These are phyloP conservation scores for Kandelia obovata DNA, from an alignment of 345 rosid genomes.

Conservation along the genomic window DNA sequence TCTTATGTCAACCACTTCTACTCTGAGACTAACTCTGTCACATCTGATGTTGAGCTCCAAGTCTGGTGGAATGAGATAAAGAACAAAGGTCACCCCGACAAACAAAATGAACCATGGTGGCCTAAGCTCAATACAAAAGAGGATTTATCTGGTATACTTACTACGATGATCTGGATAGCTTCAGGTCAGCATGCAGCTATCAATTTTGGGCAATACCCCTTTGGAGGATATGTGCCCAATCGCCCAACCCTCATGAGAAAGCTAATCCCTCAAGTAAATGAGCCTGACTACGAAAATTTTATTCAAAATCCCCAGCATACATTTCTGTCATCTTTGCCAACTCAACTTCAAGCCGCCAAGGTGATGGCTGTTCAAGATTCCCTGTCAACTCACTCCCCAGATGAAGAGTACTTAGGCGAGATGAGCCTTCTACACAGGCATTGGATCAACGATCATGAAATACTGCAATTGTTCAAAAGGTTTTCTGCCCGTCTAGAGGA, in stretches of 20 bases:
- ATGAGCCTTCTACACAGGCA: constrained; percentile 45
- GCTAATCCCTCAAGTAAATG: constrained; percentile 60
- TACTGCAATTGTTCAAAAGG: constrained; percentile 42
- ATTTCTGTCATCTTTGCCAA: constrained; percentile 66
- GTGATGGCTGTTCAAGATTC: constrained; percentile 97
- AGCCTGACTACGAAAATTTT: constrained; percentile 57
- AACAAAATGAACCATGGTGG: constrained; percentile 90
- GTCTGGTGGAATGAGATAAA: constrained; percentile 95
- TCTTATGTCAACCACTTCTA: constrained; percentile 78
- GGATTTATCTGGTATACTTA: constrained; percentile 67
- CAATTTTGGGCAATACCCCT: constrained; percentile 93
- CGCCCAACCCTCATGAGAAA: constrained; percentile 77
- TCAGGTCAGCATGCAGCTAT: constrained; percentile 96
- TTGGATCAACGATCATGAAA: constrained; percentile 65
- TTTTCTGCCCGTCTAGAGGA: constrained; percentile 59
- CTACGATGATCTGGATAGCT: constrained; percentile 79
- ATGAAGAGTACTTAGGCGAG: constrained; percentile 83
- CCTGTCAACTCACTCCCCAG: constrained; percentile 78
- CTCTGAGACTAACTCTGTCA: constrained; percentile 47
- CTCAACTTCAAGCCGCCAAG: constrained; percentile 90
- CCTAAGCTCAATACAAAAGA: constrained; percentile 69
- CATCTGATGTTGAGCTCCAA: constrained; percentile 74
- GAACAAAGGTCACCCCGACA: constrained; percentile 82
- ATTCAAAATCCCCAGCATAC: constrained; percentile 60
- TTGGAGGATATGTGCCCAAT: constrained; percentile 93